Evolutionary conservation across 441 rosid genomes (phyloP).

Genomic region (Pelargonium cotyledonis): DNA sequence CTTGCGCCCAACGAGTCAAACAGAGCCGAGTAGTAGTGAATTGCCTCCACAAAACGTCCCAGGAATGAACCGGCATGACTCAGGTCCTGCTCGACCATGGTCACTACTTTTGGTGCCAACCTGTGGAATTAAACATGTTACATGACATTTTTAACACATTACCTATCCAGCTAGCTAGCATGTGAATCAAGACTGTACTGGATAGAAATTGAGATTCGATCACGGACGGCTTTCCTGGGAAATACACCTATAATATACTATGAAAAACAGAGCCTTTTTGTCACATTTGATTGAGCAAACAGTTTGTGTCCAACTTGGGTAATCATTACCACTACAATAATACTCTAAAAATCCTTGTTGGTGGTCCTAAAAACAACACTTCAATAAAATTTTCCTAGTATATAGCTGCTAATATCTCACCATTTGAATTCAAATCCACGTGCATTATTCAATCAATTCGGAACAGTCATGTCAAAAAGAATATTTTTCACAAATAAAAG

Average conservation of each 20-base stretch:
- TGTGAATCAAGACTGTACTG: neutral
- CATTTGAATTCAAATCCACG: too few relatives aligned
- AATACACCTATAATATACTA: neutral
- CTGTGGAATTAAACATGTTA: slow-evolving; percentile 23
- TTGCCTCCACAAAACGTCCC: slow-evolving; percentile 93
- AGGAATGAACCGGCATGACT: slow-evolving; percentile 88
- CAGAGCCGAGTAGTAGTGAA: slow-evolving; percentile 91
- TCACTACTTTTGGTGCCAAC: slow-evolving; percentile 92
- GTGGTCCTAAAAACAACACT: too few relatives aligned
- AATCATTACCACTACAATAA: too few relatives aligned
- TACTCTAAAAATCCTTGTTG: too few relatives aligned
- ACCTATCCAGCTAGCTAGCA: too few relatives aligned
- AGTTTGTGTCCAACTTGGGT: too few relatives aligned
- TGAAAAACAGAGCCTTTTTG: neutral
- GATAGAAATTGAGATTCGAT: neutral
- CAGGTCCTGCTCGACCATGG: slow-evolving; percentile 92
- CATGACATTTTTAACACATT: neutral
- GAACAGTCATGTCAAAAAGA: too few relatives aligned
- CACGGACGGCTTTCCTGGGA: neutral
- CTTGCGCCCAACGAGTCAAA: slow-evolving; percentile 92
- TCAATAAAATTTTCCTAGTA: too few relatives aligned
- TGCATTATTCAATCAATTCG: too few relatives aligned
- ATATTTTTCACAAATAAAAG: too few relatives aligned
- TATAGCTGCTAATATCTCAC: too few relatives aligned
- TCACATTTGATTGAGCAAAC: neutral